Evolutionary conservation across 176 grass and related monocot genomes (phyloP), one percentile per base, ranked within the genome.

Genomic region (Eragrostis nindensis): DNA sequence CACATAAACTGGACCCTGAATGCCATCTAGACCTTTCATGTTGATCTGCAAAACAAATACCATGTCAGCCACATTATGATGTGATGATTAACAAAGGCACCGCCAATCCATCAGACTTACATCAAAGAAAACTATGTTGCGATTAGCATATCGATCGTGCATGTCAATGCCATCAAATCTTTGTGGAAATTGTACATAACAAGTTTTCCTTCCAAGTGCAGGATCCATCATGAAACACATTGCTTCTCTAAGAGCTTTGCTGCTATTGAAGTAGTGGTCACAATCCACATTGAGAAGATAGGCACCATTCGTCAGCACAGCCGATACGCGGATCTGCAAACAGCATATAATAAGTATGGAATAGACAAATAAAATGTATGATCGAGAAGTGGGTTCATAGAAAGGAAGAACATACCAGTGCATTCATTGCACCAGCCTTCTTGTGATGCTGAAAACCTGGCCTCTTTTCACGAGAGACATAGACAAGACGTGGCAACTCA

Each of bases 221-320:
- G 97, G 97, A 70, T 99, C 97, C 97, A 99, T 99, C 97, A 99
- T 95, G 77, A 99, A 99, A 82, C 97, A 99, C 97, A 99, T 99
- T 71, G 97, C 97, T 79, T 99, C 97, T 84, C 91, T 89, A 61
- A 99, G 92, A 89, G 97, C 97, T 88, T 99, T 99, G 90, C 97
- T 99, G 82, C 89, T 99, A 44, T 99, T 99, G 84, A 99, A 99
- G 79, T 99, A 99, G 48, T 99, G 97, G 86, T 99, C 97, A 96
- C 97, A 99, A 90, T 99, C 97, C 90, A 99, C 97, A 91, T 99
- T 99, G 70, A 99, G 90, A 82, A 99, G 92, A 75, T 99, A 99
- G 54, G 97, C 97, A 84, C 97, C 97, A 82, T 99, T 99, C 72
- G 97, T 99, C 62, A 99, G 73, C 53, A 99, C 97, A 84, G 97